Percentiles rank a stretch among this genome's conserved stretches.
Conservation (phyloP, 139 green algal genomes). For the Tetradesmus lagerheimii region DNA sequence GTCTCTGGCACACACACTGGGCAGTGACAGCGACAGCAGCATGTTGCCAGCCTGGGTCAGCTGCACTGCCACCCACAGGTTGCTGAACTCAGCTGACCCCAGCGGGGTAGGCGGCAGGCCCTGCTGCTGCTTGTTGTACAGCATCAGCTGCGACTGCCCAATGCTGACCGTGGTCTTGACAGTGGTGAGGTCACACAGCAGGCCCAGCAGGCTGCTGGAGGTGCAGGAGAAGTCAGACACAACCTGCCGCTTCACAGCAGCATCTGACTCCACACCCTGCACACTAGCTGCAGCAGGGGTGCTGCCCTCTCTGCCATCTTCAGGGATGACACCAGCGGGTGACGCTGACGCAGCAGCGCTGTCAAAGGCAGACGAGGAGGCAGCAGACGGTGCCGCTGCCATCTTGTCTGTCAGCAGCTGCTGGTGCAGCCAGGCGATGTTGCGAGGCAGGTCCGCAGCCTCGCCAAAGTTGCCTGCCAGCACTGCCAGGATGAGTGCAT, state of each 20-base stretch:
- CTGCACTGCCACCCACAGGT: conserved; percentile 71
- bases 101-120: conserved; percentile 32
- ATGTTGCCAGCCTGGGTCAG: conserved; percentile 58
- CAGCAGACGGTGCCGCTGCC: conserved; percentile 32
- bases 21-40: conserved; percentile 72
- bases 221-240: conserved; percentile 33
- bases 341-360: not conserved
- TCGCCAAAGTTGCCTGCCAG: conserved; percentile 75
- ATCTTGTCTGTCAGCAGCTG: conserved; percentile 23
- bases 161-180: conserved; percentile 67
- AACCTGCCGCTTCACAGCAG: not conserved
- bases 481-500: conserved; percentile 76
- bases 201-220: conserved; percentile 33
- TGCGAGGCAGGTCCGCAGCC: not conserved
- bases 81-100: conserved; percentile 41
- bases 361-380: not conserved
- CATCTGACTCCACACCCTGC: not conserved
- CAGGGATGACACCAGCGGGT: not conserved
- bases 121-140: conserved; percentile 52
- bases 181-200: conserved; percentile 53
- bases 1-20: conserved; percentile 76
- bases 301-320: not conserved
- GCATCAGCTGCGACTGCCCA: conserved; percentile 71
- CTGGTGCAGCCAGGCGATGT: conserved; percentile 37
- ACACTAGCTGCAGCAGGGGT: not conserved